Evolutionary conservation across 257 asterid genomes (phyloP).

Genomic region (Cynanchum wilfordii): DNA sequence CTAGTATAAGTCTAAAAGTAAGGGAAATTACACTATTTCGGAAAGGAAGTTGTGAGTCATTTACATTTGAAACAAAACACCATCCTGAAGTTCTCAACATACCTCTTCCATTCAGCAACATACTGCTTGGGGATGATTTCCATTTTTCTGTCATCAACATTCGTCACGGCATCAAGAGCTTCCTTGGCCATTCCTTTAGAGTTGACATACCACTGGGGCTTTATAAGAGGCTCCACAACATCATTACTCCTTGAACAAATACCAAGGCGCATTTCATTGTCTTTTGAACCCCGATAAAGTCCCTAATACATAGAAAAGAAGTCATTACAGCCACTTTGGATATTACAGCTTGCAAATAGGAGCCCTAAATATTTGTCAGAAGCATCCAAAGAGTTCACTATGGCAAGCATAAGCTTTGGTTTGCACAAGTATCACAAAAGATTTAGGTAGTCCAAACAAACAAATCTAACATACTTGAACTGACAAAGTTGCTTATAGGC

Average conservation of each 20-base stretch:
- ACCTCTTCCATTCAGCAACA: constrained; percentile 92
- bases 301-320: constrained; percentile 44
- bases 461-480: neutral
- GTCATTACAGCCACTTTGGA: neutral
- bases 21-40: neutral
- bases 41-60: neutral
- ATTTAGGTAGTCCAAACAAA: neutral
- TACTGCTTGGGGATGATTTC: constrained; percentile 85
- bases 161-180: constrained; percentile 76
- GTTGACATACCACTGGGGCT: constrained; percentile 97
- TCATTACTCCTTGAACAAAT: constrained; percentile 86
- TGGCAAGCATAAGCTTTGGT: neutral
- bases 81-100: constrained; percentile 11
- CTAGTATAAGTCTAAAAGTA: neutral
- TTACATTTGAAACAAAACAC: neutral
- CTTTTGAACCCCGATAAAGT: constrained; percentile 64
- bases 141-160: constrained; percentile 46
- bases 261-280: constrained; percentile 95
- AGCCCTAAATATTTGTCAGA: neutral
- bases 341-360: neutral
- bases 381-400: neutral
- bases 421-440: neutral
- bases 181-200: constrained; percentile 74
- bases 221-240: constrained; percentile 89
- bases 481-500: neutral